Conservation (phyloP, 2,329 filamentous ascomycete species). For the Aureobasidium sp. region DNA sequence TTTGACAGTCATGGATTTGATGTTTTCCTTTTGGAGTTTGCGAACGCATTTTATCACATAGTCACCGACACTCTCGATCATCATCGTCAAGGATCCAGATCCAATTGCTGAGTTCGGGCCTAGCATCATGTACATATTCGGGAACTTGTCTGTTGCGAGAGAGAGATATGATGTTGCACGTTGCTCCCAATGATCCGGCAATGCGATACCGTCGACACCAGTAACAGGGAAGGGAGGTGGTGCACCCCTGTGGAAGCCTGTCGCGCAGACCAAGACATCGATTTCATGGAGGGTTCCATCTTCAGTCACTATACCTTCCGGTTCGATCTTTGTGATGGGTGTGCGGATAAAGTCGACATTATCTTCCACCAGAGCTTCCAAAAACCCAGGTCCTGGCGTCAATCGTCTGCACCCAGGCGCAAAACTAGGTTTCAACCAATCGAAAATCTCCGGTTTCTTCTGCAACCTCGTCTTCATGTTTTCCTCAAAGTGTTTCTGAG, state of each 20-base stretch:
- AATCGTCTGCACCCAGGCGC: conserved; percentile 39
- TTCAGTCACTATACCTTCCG: conserved; percentile 29
- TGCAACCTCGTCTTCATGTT: conserved; percentile 32
- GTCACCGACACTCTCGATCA: conserved; percentile 32
- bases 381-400: conserved; percentile 45
- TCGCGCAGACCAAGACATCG: conserved; percentile 32
- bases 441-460: conserved; percentile 31
- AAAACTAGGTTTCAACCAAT: conserved; percentile 34
- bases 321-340: conserved; percentile 29
- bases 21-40: conserved; percentile 26
- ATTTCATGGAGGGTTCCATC: conserved; percentile 31
- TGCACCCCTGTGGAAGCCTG: conserved; percentile 31
- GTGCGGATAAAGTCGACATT: conserved; percentile 37
- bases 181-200: conserved; percentile 28
- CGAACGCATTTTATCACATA: conserved; percentile 22
- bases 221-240: conserved; percentile 31
- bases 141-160: conserved; percentile 17
- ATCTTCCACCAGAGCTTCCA: conserved; percentile 38
- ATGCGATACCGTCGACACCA: conserved; percentile 22
- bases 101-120: conserved; percentile 34
- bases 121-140: conserved; percentile 35
- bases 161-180: conserved; percentile 19
- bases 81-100: conserved; percentile 31
- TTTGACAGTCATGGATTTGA: conserved; percentile 37
- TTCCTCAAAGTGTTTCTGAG: conserved; percentile 30